Evolutionary conservation across 352 stramenopile genomes (phyloP).

Genomic region (Aphanomyces cochlioides): DNA sequence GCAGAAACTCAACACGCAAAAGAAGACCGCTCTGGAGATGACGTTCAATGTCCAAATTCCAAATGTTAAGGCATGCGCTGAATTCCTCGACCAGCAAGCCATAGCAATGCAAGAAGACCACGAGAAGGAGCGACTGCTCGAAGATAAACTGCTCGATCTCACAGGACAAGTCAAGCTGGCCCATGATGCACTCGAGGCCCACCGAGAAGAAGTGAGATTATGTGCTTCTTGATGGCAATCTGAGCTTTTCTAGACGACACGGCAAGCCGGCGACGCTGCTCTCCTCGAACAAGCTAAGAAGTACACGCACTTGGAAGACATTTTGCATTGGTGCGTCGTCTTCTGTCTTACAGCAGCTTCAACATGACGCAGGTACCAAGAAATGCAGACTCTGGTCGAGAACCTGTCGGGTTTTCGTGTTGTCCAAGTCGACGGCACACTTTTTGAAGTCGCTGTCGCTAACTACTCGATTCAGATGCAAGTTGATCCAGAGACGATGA

Average conservation of each 20-base stretch:
- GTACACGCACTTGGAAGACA: neutral
- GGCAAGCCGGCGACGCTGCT: constrained; percentile 5
- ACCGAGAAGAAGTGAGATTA: neutral
- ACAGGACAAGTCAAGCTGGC: constrained; percentile 10
- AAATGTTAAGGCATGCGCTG: neutral
- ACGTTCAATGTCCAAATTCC: constrained; percentile 19
- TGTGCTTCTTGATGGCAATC: neutral
- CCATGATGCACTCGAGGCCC: neutral
- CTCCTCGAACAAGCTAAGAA: constrained; percentile 19
- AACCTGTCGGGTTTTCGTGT: neutral
- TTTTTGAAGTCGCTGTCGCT: neutral
- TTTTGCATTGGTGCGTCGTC: constrained; percentile 7
- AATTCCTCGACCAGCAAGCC: neutral
- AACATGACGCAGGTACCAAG: constrained; percentile 1
- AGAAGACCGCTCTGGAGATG: constrained; percentile 16
- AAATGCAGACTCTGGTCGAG: constrained; percentile 6
- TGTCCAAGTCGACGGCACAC: neutral
- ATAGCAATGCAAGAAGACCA: constrained; percentile 8
- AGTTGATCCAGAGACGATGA: neutral
- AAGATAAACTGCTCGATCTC: constrained; percentile 9
- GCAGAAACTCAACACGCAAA: constrained; percentile 21
- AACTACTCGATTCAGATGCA: neutral
- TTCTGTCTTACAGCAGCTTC: too few species aligned
- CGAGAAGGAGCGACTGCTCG: neutral
- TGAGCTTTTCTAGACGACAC: neutral